Conservation (phyloP, 176 grass and related monocot genomes). For the Oryza nivara region DNA sequence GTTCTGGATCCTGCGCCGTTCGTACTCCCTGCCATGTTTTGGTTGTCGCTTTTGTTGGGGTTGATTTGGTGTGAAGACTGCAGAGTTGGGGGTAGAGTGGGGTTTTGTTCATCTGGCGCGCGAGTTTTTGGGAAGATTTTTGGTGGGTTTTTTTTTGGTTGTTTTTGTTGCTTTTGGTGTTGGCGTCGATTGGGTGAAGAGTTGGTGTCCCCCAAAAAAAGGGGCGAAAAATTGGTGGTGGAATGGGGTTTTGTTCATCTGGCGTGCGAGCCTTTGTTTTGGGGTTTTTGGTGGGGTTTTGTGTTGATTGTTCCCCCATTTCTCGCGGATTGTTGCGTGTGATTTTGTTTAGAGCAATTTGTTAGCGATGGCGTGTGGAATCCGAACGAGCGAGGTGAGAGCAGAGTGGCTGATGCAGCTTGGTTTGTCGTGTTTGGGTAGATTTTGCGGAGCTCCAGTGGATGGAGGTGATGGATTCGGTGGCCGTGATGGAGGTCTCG, state of each 20-base stretch:
- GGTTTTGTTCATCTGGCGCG: neutral
- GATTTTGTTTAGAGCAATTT: neutral
- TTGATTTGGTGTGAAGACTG: too few relatives aligned
- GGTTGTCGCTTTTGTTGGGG: neutral
- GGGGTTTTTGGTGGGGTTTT: neutral
- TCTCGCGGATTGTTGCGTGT: neutral
- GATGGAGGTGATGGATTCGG: slow-evolving; percentile 35
- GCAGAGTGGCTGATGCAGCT: neutral
- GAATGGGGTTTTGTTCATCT: neutral
- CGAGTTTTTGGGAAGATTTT: neutral
- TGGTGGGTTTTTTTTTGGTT: neutral
- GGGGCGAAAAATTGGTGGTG: neutral
- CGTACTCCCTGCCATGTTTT: neutral
- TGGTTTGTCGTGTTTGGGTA: neutral
- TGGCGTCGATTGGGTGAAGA: neutral
- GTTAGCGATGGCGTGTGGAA: neutral
- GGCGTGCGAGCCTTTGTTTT: neutral
- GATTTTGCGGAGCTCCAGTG: neutral
- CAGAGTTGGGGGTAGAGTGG: neutral
- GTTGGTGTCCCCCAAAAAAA: too few relatives aligned
- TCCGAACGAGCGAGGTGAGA: neutral
- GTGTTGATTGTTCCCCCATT: neutral
- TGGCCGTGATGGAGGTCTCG: slow-evolving; percentile 35
- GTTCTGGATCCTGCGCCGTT: neutral
- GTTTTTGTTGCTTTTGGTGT: too few relatives aligned